These are phyloP conservation scores for Hyphodiscus sp. DNA, from an alignment of 2,329 filamentous ascomycete genomes.

Conservation along the genomic window DNA sequence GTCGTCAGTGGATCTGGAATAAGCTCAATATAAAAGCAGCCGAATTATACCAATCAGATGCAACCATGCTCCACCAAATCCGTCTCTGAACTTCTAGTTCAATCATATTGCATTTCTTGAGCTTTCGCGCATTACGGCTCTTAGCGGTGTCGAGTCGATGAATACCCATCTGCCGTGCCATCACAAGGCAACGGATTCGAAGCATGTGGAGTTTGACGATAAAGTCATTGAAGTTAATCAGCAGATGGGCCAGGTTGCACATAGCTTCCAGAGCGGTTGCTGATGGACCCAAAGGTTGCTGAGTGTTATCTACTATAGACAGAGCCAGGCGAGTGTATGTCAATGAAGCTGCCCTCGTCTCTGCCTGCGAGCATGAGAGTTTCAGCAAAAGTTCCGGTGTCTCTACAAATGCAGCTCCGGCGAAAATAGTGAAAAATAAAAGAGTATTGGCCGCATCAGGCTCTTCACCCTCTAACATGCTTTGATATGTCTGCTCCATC, in stretches of 20 bases:
- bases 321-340: conserved; percentile 1
- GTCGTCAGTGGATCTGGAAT: background rate
- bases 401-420: background rate
- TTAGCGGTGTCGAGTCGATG: conserved; percentile 2
- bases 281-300: background rate
- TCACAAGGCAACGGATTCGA: conserved; percentile 2
- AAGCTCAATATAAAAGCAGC: background rate
- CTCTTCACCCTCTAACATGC: background rate
- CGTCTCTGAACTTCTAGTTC: conserved; percentile 10
- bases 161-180: conserved; percentile 3
- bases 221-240: conserved; percentile 1
- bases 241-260: conserved; percentile 1
- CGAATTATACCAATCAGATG: conserved; percentile 7
- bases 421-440: conserved; percentile 5
- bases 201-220: background rate
- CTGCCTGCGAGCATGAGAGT: background rate
- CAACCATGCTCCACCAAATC: conserved; percentile 11
- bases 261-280: conserved; percentile 4
- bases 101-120: conserved; percentile 5
- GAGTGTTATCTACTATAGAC: background rate
- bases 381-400: conserved; percentile 1
- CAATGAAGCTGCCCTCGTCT: background rate
- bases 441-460: conserved; percentile 1
- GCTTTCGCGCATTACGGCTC: background rate
- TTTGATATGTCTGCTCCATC: conserved; percentile 7